Conservation (phyloP, 768 basidiomycete genomes). For the Amanita polypyramis region DNA sequence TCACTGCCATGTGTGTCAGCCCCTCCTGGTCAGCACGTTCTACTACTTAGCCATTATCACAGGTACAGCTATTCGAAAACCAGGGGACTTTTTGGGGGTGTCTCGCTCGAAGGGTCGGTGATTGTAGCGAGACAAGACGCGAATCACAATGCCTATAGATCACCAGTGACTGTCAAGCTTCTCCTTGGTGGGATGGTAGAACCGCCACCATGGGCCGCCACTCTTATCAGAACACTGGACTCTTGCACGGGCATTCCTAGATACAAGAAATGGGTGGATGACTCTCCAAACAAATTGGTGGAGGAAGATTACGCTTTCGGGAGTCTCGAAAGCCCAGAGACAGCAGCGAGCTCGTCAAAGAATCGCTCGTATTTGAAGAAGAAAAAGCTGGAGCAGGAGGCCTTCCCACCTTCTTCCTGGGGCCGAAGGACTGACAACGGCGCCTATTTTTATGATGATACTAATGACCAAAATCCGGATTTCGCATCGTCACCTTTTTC, state of each 20-base stretch:
- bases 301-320: constrained; percentile 48
- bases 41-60: constrained; percentile 8
- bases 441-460: constrained; percentile 40
- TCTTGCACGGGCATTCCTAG: constrained; percentile 62
- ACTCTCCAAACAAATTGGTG: constrained; percentile 19
- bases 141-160: constrained; percentile 71
- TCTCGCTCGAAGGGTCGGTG: constrained; percentile 81
- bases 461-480: constrained; percentile 1
- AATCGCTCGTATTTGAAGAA: constrained; percentile 34
- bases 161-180: constrained; percentile 64
- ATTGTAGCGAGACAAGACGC: constrained; percentile 94
- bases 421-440: constrained; percentile 35
- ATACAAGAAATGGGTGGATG: constrained; percentile 59
- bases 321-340: constrained; percentile 32
- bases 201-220: constrained; percentile 70
- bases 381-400: constrained; percentile 25
- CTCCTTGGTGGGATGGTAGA: constrained; percentile 72
- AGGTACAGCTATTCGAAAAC: constrained; percentile 92
- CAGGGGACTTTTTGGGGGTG: constrained; percentile 86
- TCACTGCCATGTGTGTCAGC: constrained; percentile 74
- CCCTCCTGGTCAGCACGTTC: background rate
- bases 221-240: constrained; percentile 66
- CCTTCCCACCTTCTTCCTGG: constrained; percentile 64
- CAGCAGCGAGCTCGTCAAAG: constrained; percentile 15
- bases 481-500: constrained; percentile 15